phyloP scores from a whole-genome alignment of 805 yeast species.

The Maudiozyma saulgeensis region DNA sequence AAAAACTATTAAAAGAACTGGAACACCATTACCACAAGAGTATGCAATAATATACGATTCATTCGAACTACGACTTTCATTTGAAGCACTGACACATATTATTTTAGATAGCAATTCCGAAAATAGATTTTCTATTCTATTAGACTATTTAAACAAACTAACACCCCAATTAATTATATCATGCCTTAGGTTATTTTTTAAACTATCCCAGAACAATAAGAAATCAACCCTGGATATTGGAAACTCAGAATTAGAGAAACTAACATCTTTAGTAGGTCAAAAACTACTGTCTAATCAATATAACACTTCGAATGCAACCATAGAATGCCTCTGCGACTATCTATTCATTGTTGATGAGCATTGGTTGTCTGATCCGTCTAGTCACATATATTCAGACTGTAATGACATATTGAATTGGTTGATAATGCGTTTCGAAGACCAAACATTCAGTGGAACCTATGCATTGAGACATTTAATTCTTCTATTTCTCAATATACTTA shows the following conservation, averaged over 20 bases:
- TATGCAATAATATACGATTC: not conserved
- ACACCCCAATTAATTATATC: not conserved
- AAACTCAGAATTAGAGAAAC: not conserved
- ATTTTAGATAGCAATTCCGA: not conserved
- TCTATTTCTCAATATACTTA: slow-evolving; percentile 28
- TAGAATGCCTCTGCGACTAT: slow-evolving; percentile 11
- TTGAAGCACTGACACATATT: not conserved
- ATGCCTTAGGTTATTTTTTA: slow-evolving; percentile 2
- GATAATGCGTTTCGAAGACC: slow-evolving; percentile 31
- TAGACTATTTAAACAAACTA: not conserved
- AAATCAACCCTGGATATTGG: not conserved
- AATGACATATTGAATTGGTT: slow-evolving; percentile 42
- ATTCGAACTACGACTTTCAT: not conserved
- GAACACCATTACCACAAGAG: not conserved
- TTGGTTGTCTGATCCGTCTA: slow-evolving; percentile 22
- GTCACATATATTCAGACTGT: slow-evolving; percentile 33
- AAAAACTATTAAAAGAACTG: not conserved
- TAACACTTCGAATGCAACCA: slow-evolving; percentile 15
- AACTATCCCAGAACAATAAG: not conserved
- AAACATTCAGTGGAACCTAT: slow-evolving; percentile 32
- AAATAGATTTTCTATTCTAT: not conserved
- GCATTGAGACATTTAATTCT: slow-evolving; percentile 28
- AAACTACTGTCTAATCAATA: slow-evolving; percentile 13
- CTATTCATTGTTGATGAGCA: slow-evolving; percentile 9
- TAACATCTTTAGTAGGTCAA: slow-evolving; percentile 20